Evolutionary conservation across 1,284 basidiomycete species (phyloP).

Genomic region (Jaminaea rosea): DNA sequence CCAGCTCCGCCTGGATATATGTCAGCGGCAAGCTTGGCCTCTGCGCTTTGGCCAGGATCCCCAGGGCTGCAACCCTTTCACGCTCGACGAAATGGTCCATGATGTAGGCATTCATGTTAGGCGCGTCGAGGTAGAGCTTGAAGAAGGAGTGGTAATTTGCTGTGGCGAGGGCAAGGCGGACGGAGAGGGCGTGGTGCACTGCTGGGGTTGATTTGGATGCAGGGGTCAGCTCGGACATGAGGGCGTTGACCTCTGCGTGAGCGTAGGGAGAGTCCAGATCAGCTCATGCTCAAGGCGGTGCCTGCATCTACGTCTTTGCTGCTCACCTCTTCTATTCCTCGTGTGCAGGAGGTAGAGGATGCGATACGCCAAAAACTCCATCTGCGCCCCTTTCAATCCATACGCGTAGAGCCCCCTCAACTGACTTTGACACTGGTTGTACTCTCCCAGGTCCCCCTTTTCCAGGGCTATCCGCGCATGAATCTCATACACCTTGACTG

Average conservation of each 20-base stretch:
- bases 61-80: conserved; percentile 75
- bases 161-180: conserved; percentile 77
- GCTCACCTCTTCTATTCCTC: conserved; percentile 75
- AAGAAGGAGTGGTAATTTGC: conserved; percentile 93
- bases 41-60: conserved; percentile 73
- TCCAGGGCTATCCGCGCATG: conserved; percentile 94
- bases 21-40: conserved; percentile 56
- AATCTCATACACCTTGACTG: conserved; percentile 93
- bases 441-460: conserved; percentile 92
- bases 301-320: neutral
- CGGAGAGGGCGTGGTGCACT: conserved; percentile 78
- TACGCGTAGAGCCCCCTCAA: conserved; percentile 83
- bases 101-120: conserved; percentile 96
- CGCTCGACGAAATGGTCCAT: conserved; percentile 97
- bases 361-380: conserved; percentile 94
- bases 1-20: conserved; percentile 72
- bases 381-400: conserved; percentile 76
- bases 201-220: conserved; percentile 70
- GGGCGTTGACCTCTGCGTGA: conserved; percentile 74
- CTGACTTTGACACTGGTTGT: conserved; percentile 93
- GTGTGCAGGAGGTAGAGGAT: conserved; percentile 93
- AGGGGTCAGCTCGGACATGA: conserved; percentile 87
- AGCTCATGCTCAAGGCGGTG: too few relatives aligned
- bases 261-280: neutral
- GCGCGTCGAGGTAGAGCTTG: conserved; percentile 69